A percentile compares a stretch with the other conserved stretches of the same genome.
These are phyloP conservation scores for Cyclaneusma minus DNA, from an alignment of 2,329 filamentous ascomycete genomes.

Conservation along the genomic window DNA sequence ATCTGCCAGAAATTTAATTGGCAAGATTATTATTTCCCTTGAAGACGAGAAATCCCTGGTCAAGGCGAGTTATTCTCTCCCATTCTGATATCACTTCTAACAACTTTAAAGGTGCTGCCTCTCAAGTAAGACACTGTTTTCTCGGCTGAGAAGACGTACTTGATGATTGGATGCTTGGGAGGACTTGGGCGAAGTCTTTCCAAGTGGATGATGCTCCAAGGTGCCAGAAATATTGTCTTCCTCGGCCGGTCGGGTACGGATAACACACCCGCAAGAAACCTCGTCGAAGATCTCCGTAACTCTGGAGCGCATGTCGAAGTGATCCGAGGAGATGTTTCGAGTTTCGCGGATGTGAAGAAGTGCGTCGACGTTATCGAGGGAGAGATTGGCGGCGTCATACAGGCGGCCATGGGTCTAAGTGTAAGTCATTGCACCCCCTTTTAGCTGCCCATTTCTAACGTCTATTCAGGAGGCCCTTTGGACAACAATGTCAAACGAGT, in stretches of 20 bases:
- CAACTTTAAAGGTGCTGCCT: neutral
- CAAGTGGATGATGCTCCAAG: conserved; percentile 4
- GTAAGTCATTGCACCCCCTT: too few relatives aligned
- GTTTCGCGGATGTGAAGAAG: neutral
- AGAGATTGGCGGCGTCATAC: conserved; percentile 8
- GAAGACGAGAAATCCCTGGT: conserved; percentile 10
- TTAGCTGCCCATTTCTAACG: too few relatives aligned
- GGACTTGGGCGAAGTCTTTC: conserved; percentile 8
- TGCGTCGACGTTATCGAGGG: neutral
- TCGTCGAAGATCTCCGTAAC: conserved; percentile 9
- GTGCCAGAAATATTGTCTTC: conserved; percentile 5
- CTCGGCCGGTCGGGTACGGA: conserved; percentile 5
- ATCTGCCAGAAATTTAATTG: conserved; percentile 1
- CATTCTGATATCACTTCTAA: neutral
- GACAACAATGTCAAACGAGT: conserved; percentile 11
- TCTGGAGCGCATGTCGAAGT: conserved; percentile 10
- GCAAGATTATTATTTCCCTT: conserved; percentile 1
- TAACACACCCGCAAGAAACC: conserved; percentile 10
- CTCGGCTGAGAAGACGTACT: conserved; percentile 4
- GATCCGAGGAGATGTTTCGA: conserved; percentile 8
- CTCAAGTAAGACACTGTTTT: conserved; percentile 4
- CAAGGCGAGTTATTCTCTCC: neutral
- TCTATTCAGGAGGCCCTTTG: conserved; percentile 15
- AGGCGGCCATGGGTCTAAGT: conserved; percentile 14
- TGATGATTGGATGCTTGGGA: conserved; percentile 6